Base-by-base conservation (phyloP, 164 flowering plant genomes). In the Nelumbo lutea region DNA sequence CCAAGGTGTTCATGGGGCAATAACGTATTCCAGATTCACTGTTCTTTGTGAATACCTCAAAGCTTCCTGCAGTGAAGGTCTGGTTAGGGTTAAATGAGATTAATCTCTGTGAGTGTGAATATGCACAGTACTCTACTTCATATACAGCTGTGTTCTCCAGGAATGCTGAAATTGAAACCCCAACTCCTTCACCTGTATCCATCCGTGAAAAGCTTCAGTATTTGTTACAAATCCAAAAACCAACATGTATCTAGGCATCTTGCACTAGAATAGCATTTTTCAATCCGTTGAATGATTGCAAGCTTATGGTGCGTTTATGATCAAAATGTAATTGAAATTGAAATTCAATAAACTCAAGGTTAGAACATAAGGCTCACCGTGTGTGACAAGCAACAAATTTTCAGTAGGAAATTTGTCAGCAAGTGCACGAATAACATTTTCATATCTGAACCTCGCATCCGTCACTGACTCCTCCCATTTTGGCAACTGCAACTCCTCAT, bases 361-460 rank as follows among this genome's bases (percentile, higher is more conserved):
- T 15, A 52, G 56, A 66, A 68, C 5, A 68, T 6, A 64, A 65
- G 63, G 51, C 84, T 79, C 72, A 91, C 97, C 97, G 53, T 91
- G 98, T 0, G 97, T 85, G 42, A 94, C 88, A 59, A 94, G 80
- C 79, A 94, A 78, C 82, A 94, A 70, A 76, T 91, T 89, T 59
- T 91, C 93, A 1, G 77, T 56, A 14, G 94, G 97, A 69, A 73
- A 87, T 78, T 82, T 86, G 78, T 93, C 84, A 8, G 98, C 97
- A 64, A 93, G 90, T 13, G 82, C 83, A 66, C 51, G 70, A 50
- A 91, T 63, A 55, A 85, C 79, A 5, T 71, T n/a, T 46, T 42
- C 65, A 64, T 90, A 91, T 79, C 98, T 79, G 42, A 60, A 65
- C 66, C 92, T 82, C 39, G 87, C 83, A 48, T 61, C 86, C 15